A percentile compares a stretch with the other conserved stretches of the same genome.
These are phyloP conservation scores for Bryum argenteum DNA, from an alignment of 225 moss, liverwort and hornwort species.

Conservation along the genomic window DNA sequence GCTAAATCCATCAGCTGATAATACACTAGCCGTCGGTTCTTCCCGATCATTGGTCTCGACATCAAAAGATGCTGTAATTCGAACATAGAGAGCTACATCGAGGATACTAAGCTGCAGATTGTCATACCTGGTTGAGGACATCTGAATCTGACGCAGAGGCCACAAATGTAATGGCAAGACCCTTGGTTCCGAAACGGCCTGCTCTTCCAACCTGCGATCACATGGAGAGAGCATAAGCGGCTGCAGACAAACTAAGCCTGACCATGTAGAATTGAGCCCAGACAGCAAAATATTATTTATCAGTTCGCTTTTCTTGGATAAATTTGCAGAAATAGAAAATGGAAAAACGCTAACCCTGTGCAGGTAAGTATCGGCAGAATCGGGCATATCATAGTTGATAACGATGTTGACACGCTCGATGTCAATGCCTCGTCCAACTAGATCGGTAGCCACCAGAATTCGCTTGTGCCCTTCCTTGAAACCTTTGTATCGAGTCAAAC, in stretches of 20 bases:
- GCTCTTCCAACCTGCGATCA: conserved; percentile 57
- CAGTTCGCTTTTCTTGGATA: no score
- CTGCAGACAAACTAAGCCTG: background rate
- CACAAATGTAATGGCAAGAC: conserved; percentile 64
- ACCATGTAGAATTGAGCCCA: background rate
- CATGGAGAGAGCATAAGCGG: background rate
- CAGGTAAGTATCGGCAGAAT: conserved; percentile 89
- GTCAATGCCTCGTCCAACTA: conserved; percentile 94
- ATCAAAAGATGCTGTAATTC: rapidly evolving
- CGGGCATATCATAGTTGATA: conserved; percentile 98
- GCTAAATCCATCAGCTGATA: no score
- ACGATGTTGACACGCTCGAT: conserved; percentile 97
- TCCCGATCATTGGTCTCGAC: no score
- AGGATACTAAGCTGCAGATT: background rate
- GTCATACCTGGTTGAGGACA: conserved; percentile 58
- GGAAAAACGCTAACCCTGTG: conserved; percentile 54
- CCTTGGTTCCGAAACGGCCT: conserved; percentile 62
- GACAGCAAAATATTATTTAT: background rate
- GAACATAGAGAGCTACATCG: no score
- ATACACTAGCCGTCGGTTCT: no score
- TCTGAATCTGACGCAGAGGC: conserved; percentile 66
- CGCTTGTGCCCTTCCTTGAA: conserved; percentile 98
- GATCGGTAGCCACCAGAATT: conserved; percentile 88
- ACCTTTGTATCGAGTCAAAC: conserved; percentile 95
- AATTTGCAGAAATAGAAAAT: background rate